Base-by-base conservation (phyloP, 306 rosid genomes). In the Acacia confusa region DNA sequence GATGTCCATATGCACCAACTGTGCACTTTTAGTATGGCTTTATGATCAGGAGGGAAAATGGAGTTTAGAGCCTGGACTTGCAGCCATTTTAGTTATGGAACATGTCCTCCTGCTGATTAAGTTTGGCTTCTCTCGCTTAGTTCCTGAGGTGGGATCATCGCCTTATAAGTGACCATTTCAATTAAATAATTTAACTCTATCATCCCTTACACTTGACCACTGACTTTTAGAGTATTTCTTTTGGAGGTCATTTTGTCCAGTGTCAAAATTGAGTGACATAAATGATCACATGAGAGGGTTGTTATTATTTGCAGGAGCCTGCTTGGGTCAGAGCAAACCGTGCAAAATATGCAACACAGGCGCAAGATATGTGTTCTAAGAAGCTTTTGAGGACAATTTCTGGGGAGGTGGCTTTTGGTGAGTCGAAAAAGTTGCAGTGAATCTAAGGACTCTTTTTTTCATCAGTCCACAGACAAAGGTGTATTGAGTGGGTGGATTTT, bases 51-150 rank as follows among this genome's bases (percentile, higher is more conserved):
- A 95, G 76, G 94, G 97, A 19, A 95, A 93, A 79, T 95, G 98
- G 99, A 95, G 89, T 78, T 87, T 93, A 84, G 99, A 95, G 86
- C 98, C 98, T 67, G 99, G 98, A 68, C 97, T 96, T 41, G 98
- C 97, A 9, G 98, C 94, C 24, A 96, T 96, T 64, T 82, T 96
- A 32, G 83, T 96, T 77, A 93, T 96, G 93, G 99, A 96, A 85
- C 98, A 96, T 82, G 66, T 85, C 34, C 98, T 96, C 74, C 88
- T 93, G 71, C 79, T 96, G 84, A 86, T 93, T 15, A 96, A 96
- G 90, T 93, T 96, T 41, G 94, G 97, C 43, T 88, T 93, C 89
- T 91, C 99, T 58, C 97, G 97, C 77, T 79, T 96, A 25, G 92
- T 96, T 79, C 99, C 98, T 0, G 97, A 87, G 94, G 98, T 93